Evolutionary conservation across 2,329 filamentous ascomycete species (phyloP).

Genomic region (Sclerotinia trifoliorum): DNA sequence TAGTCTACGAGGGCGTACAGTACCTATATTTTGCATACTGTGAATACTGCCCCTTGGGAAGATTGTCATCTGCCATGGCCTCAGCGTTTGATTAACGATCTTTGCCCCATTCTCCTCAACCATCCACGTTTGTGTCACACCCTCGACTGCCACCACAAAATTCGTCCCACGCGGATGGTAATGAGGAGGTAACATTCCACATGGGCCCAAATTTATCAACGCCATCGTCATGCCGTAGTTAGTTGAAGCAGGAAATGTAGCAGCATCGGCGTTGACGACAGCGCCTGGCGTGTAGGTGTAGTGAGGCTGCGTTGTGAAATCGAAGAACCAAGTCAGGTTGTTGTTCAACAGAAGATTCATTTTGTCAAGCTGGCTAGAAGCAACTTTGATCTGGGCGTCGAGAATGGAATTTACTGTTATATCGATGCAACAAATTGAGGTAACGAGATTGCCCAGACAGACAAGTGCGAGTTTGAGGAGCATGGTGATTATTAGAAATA

Average conservation of each 20-base stretch:
- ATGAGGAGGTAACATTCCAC: conserved; percentile 52
- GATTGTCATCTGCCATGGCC: conserved; percentile 49
- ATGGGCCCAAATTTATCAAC: conserved; percentile 49
- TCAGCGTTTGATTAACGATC: conserved; percentile 44
- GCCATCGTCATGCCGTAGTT: conserved; percentile 50
- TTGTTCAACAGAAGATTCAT: conserved; percentile 44
- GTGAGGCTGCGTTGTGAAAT: conserved; percentile 46
- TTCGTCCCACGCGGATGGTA: conserved; percentile 51
- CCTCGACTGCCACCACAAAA: conserved; percentile 48
- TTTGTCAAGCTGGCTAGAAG: conserved; percentile 48
- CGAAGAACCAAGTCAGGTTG: conserved; percentile 48
- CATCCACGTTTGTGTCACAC: conserved; percentile 53
- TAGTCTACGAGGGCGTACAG: not conserved
- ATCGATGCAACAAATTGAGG: conserved; percentile 40
- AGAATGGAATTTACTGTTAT: conserved; percentile 43
- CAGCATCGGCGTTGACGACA: conserved; percentile 52
- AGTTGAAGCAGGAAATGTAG: conserved; percentile 50
- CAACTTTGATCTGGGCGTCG: conserved; percentile 42
- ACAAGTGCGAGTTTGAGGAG: not conserved
- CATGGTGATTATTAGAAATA: not conserved
- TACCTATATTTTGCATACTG: conserved; percentile 51
- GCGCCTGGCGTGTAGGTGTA: conserved; percentile 48
- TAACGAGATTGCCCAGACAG: conserved; percentile 5
- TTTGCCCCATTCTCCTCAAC: conserved; percentile 51
- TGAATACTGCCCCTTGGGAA: conserved; percentile 51